Evolutionary conservation across 768 basidiomycete genomes (phyloP), one percentile per base, ranked within the genome.

Genomic region (Lentinula edodes): DNA sequence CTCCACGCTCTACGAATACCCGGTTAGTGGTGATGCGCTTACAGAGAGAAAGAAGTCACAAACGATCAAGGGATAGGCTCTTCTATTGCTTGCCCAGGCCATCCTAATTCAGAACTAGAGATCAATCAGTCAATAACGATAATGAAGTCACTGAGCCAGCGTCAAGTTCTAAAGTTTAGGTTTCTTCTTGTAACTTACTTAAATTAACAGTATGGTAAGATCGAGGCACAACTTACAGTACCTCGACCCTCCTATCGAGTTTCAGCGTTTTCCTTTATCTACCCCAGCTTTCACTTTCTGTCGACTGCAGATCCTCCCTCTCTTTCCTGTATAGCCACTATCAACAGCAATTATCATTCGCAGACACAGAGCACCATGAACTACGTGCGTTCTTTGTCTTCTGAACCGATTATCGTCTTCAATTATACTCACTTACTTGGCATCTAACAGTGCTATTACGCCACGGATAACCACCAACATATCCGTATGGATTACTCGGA

Each of bases 191-290:
- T 54, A 16, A 36, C 35, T 56, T 56, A 56, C 55, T 56, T 56
- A 32, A 56, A 56, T 56, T 36, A 55, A 55, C 12, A 18, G 34
- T 53, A 38, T 53, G 52, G 36, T 54, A 54, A 56, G 41, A 56
- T 56, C 41, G 55, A 56, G 55, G 55, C 55, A 56, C 55, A 56
- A 54, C 16, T 56, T 23, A 15, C 55, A 56, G 39, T 56, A 56
- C 36, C 36, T 41, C 55, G 18, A 38, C 55, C 55, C 55, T 56
- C 55, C 12, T 42, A 56, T 56, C 55, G 23, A 42, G 55, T 12
- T 41, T 56, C 6, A 41, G 9, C 55, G n/a, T 39, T 39, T 38
- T 41, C 55, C 55, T 56, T 56, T 56, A 56, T 56, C 55, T 42
- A 42, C 41, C 55, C 41, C 41, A 23, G 20, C 16, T 23, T 43